phyloP scores from a whole-genome alignment of 2,329 filamentous ascomycete species.

The Salinomyces thailandicus region DNA sequence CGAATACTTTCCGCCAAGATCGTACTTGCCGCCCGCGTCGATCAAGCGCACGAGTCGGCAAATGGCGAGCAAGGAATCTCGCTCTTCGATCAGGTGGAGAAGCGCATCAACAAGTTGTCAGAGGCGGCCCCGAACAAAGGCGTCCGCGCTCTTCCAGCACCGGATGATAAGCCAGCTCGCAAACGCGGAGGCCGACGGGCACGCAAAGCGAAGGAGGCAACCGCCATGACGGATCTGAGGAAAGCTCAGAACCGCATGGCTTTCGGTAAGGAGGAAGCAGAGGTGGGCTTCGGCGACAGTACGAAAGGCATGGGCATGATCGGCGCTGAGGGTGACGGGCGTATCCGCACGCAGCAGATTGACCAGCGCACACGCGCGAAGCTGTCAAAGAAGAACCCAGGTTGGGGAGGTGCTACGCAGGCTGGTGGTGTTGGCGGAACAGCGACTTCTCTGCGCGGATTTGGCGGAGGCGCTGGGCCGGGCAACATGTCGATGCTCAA shows the following conservation, averaged over 20 bases:
- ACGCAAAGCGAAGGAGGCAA: conserved; percentile 89
- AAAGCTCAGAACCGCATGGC: conserved; percentile 95
- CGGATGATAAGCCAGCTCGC: conserved; percentile 86
- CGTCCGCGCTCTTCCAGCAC: conserved; percentile 72
- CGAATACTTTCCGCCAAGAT: conserved; percentile 90
- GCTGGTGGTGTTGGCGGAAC: conserved; percentile 51
- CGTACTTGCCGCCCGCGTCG: conserved; percentile 82
- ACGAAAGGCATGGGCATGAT: conserved; percentile 94
- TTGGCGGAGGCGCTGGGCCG: conserved; percentile 54
- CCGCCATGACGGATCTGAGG: conserved; percentile 89
- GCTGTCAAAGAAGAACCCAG: conserved; percentile 87
- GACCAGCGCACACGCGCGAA: conserved; percentile 90
- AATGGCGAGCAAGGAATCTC: conserved; percentile 77
- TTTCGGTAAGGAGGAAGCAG: conserved; percentile 90
- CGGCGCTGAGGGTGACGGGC: conserved; percentile 75
- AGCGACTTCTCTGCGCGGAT: conserved; percentile 71
- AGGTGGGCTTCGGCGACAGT: conserved; percentile 81
- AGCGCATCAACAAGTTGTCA: conserved; percentile 83
- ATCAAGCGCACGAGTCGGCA: conserved; percentile 69
- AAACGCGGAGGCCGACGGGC: conserved; percentile 87
- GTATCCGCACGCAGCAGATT: conserved; percentile 77
- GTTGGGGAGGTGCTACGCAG: conserved; percentile 61
- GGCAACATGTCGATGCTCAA: conserved; percentile 60
- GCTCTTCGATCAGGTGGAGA: conserved; percentile 70
- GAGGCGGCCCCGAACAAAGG: conserved; percentile 87